These are phyloP conservation scores for Euphorbia peplus DNA, from an alignment of 345 rosid species.

Conservation along the genomic window DNA sequence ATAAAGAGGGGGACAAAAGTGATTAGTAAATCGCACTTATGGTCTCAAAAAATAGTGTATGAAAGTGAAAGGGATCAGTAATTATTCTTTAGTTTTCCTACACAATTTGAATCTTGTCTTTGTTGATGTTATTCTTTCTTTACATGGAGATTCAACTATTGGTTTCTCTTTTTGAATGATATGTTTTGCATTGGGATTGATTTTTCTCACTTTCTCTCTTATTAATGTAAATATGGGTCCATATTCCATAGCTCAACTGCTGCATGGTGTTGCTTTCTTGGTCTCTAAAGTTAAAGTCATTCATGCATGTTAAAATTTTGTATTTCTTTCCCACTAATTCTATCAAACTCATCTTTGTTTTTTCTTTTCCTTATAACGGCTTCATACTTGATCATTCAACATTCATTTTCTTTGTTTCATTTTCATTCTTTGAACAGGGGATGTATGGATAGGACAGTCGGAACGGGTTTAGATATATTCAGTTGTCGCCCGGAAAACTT, in stretches of 20 bases:
- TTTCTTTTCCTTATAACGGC: background rate
- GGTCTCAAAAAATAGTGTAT: constrained; percentile 5
- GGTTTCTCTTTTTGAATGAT: constrained; percentile 1
- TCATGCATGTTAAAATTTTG: background rate
- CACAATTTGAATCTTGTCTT: constrained; percentile 17
- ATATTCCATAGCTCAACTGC: background rate
- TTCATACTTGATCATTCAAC: background rate
- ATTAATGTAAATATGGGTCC: background rate
- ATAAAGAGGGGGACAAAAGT: constrained; percentile 20
- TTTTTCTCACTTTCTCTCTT: background rate
- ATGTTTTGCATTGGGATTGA: constrained; percentile 15
- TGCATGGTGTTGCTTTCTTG: background rate
- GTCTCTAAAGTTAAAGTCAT: constrained; percentile 5
- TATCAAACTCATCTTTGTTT: background rate
- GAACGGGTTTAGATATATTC: too few relatives aligned
- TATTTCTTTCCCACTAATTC: background rate
- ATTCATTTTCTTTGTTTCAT: background rate
- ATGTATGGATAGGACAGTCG: too few relatives aligned
- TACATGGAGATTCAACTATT: constrained; percentile 5
- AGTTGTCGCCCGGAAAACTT: too few relatives aligned
- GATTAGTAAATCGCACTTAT: background rate
- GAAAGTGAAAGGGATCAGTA: constrained; percentile 14
- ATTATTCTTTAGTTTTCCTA: background rate
- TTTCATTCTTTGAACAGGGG: background rate
- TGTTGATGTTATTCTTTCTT: too few relatives aligned